Base-by-base conservation (phyloP, 2,329 filamentous ascomycete genomes). In the Ophiocordyceps australis region DNA sequence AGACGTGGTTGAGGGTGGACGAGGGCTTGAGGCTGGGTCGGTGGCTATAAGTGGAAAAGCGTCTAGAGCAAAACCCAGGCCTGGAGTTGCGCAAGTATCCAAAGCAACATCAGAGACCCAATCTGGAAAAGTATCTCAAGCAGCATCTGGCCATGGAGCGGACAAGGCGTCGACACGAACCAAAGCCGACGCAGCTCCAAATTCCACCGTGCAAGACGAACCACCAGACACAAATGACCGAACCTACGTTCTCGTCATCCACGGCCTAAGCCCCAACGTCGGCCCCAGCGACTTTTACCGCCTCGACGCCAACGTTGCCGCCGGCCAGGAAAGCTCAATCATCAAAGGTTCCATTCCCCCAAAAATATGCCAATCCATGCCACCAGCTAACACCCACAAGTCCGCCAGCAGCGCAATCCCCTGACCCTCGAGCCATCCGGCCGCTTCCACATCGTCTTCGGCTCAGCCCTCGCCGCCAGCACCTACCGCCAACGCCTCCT, bases 361-460 rank as follows among this genome's bases (percentile, higher is more conserved):
- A 57, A 20, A 65, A 69, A 45, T 23, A 37, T 28, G 8, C 14
- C 11, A 13, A 12, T 14, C 19, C 6, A 3, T 9, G 11, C 4
- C 14, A 14, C 4, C 14, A 13, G 9, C 14, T 24, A 17, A 12
- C 37, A 19, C 31, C 38, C 7, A 9, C 7, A 11, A 57, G 63
- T 76, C 20, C 61, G 78, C 14, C 76, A 76, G 32, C 65, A 61
- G 23, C 71, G 74, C 32, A 59, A 79, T 40, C 58, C 64, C 4
- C 44, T 56, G 29, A 79, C 73, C 8, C 59, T 80, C 25, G 65
- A 68, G 30, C 65, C 70, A 4, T 47, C 65, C 2, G 71, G 68
- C 30, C 61, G 61, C 38, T 85, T 83, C 51, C 73, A 66, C 47
- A 52, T 86, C 28, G 56, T 79, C 28, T 86, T 85, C 54, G 55